Conservation (phyloP, 2,329 filamentous ascomycete species). For the Salinomyces thailandicus region DNA sequence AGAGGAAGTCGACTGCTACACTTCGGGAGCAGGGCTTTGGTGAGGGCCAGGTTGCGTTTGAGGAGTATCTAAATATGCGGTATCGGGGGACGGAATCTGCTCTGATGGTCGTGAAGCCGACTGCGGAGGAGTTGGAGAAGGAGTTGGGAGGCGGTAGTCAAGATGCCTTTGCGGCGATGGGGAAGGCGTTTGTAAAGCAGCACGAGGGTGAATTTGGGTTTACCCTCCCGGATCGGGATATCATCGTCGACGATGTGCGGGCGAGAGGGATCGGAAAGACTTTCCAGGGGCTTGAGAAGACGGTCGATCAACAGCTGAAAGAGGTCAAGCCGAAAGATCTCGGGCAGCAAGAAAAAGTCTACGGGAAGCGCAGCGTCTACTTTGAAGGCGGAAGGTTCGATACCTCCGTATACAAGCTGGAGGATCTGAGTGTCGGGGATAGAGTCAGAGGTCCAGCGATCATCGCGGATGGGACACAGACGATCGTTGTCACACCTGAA, state of each 20-base stretch:
- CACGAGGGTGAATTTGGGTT: slow-evolving; percentile 93
- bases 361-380: slow-evolving; percentile 62
- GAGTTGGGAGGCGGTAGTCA: slow-evolving; percentile 50
- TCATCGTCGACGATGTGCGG: slow-evolving; percentile 82
- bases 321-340: slow-evolving; percentile 51
- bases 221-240: slow-evolving; percentile 71
- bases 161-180: slow-evolving; percentile 57
- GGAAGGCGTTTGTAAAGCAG: slow-evolving; percentile 71
- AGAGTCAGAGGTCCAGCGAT: slow-evolving; percentile 71
- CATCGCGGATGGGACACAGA: slow-evolving; percentile 79
- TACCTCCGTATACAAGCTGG: slow-evolving; percentile 74
- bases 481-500: slow-evolving; percentile 76
- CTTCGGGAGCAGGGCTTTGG: slow-evolving; percentile 70
- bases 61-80: slow-evolving; percentile 89
- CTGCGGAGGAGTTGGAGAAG: slow-evolving; percentile 48
- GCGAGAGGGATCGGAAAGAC: slow-evolving; percentile 84
- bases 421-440: slow-evolving; percentile 61
- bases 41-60: slow-evolving; percentile 64
- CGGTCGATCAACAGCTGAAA: slow-evolving; percentile 72
- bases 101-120: slow-evolving; percentile 75
- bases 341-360: slow-evolving; percentile 50
- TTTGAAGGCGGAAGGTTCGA: slow-evolving; percentile 71
- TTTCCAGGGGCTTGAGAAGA: slow-evolving; percentile 67
- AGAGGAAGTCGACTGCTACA: slow-evolving; percentile 57
- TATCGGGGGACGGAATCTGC: slow-evolving; percentile 86